phyloP scores from a whole-genome alignment of 495 filamentous ascomycete species.

The Bathelium albidoporum region DNA sequence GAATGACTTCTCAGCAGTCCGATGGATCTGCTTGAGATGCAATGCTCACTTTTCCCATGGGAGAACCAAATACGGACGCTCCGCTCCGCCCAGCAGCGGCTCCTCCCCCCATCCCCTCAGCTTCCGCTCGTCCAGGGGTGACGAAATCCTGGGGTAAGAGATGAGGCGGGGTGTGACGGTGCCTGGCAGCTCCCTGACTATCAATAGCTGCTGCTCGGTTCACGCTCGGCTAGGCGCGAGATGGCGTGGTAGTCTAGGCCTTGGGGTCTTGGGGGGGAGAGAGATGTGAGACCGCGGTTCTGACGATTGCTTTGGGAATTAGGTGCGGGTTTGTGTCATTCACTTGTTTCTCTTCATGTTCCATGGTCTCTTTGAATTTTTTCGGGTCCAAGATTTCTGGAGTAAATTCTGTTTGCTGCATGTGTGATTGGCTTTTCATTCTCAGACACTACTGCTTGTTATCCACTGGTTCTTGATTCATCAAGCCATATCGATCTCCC shows the following conservation, averaged over 20 bases:
- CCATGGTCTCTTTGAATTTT: neutral
- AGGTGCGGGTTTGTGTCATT: neutral
- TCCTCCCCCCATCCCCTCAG: neutral
- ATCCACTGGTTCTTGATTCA: neutral
- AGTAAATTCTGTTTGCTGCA: neutral
- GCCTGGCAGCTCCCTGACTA: neutral
- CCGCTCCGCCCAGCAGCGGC: neutral
- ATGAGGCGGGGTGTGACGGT: neutral
- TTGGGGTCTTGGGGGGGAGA: too few species aligned
- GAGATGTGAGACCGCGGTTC: neutral
- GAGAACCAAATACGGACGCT: neutral
- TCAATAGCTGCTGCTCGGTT: neutral
- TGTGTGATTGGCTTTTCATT: neutral
- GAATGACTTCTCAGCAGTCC: too few species aligned
- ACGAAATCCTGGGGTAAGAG: neutral
- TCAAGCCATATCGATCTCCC: neutral
- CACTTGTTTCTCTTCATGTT: neutral
- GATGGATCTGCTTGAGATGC: too few species aligned
- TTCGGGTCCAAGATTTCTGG: too few species aligned
- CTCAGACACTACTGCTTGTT: neutral
- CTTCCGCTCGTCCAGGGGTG: neutral
- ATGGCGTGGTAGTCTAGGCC: neutral
- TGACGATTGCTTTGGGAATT: neutral
- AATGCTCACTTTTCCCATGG: too few species aligned
- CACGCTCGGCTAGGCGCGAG: neutral